phyloP scores from a whole-genome alignment of 1,139 yeast genomes.

The Saccharomyces pastorianus region DNA sequence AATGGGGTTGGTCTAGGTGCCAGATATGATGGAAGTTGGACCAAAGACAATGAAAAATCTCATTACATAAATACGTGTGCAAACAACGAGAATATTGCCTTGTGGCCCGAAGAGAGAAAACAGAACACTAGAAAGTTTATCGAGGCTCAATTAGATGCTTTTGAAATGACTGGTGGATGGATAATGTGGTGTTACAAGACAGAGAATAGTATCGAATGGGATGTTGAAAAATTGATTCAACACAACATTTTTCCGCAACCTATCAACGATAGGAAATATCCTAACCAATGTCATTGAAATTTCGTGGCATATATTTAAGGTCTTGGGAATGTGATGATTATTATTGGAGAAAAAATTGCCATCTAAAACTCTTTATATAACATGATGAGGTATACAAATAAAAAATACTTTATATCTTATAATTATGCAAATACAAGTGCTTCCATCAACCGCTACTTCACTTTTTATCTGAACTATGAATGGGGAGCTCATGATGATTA shows the following conservation, averaged over 20 bases:
- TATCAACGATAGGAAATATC: slow-evolving; percentile 52
- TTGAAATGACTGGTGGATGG: slow-evolving; percentile 73
- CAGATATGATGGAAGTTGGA: slow-evolving; percentile 65
- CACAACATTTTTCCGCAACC: slow-evolving; percentile 76
- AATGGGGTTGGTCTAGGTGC: slow-evolving; percentile 89
- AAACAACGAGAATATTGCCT: slow-evolving; percentile 43
- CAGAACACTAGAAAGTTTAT: slow-evolving; percentile 57
- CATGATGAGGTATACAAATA: background rate
- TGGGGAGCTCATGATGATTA: background rate
- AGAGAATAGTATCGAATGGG: slow-evolving; percentile 84
- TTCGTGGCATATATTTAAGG: background rate
- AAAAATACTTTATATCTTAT: background rate
- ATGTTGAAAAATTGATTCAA: slow-evolving; percentile 49
- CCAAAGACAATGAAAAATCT: slow-evolving; percentile 34
- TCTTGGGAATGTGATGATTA: background rate
- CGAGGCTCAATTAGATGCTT: slow-evolving; percentile 88
- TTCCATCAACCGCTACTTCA: background rate
- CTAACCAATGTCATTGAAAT: slow-evolving; percentile 51
- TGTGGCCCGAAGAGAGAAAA: slow-evolving; percentile 57
- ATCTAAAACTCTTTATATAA: background rate
- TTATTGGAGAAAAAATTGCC: background rate
- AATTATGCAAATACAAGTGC: background rate
- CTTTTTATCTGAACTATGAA: background rate
- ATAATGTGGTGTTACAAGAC: slow-evolving; percentile 92
- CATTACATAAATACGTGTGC: slow-evolving; percentile 58